Conservation (phyloP, 495 filamentous ascomycete genomes). For the Neurospora discreta region DNA sequence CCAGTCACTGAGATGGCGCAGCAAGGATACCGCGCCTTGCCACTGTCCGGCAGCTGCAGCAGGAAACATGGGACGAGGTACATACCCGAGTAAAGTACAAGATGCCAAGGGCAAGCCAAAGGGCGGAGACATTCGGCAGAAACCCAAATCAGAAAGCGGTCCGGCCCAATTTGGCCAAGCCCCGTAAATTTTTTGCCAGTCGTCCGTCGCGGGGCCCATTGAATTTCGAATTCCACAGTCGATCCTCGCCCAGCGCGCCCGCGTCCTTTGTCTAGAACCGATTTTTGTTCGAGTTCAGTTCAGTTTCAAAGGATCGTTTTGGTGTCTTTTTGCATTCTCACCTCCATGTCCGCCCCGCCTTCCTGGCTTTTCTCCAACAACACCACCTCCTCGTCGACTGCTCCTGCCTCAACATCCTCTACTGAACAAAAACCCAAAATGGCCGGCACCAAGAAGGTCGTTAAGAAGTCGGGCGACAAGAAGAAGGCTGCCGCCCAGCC, state of each 20-base stretch:
- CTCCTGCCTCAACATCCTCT: background rate
- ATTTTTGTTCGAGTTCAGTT: background rate
- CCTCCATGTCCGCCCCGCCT: constrained; percentile 26
- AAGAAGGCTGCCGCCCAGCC: constrained; percentile 21
- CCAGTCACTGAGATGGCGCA: background rate
- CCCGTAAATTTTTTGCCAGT: constrained; percentile 5
- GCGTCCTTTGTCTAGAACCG: constrained; percentile 1
- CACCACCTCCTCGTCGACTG: constrained; percentile 6
- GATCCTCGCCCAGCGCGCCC: background rate
- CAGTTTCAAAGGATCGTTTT: background rate
- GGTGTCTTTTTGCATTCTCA: background rate
- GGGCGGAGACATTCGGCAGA: constrained; percentile 4
- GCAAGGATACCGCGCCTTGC: background rate
- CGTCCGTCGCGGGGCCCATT: background rate
- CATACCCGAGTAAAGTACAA: background rate
- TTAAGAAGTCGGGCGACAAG: constrained; percentile 15
- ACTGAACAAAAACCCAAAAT: background rate
- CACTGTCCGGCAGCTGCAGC: background rate
- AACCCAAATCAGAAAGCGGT: constrained; percentile 10
- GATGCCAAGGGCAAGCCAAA: background rate
- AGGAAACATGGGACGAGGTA: background rate
- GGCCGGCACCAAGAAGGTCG: constrained; percentile 14
- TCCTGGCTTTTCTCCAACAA: constrained; percentile 40
- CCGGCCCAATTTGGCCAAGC: background rate
- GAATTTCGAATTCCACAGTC: background rate